These are phyloP conservation scores for Thermomucor indicae-seudaticae DNA, from an alignment of 371 early-diverging fungal species.

Conservation along the genomic window DNA sequence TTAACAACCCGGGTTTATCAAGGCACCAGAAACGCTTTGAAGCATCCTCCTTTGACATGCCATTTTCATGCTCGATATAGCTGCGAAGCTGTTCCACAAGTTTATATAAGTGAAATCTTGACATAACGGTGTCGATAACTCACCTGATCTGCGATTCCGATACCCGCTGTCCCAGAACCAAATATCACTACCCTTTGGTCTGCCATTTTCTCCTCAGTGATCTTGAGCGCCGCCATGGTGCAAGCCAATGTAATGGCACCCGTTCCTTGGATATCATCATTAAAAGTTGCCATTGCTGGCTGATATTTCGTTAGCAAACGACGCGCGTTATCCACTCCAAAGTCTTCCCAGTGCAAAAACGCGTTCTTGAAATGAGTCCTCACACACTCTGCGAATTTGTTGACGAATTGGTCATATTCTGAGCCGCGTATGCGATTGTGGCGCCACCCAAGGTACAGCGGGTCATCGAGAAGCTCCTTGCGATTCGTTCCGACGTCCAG, in stretches of 20 bases:
- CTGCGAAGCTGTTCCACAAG: neutral
- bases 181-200: slow-evolving; percentile 19
- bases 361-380: slow-evolving; percentile 4
- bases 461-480: slow-evolving; percentile 18
- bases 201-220: slow-evolving; percentile 8
- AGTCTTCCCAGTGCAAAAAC: slow-evolving; percentile 35
- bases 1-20: slow-evolving; percentile 22
- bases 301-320: slow-evolving; percentile 15
- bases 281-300: slow-evolving; percentile 18
- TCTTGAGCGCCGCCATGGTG: slow-evolving; percentile 16
- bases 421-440: slow-evolving; percentile 16
- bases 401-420: slow-evolving; percentile 28
- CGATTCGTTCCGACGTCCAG: slow-evolving; percentile 38
- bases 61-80: slow-evolving; percentile 2
- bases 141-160: slow-evolving; percentile 23
- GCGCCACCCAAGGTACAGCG: slow-evolving; percentile 30
- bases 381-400: slow-evolving; percentile 19
- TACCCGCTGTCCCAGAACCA: slow-evolving; percentile 32
- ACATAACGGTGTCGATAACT: neutral
- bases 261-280: slow-evolving; percentile 33
- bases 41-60: slow-evolving; percentile 5
- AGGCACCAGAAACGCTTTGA: slow-evolving; percentile 16
- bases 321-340: slow-evolving; percentile 18
- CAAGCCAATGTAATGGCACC: slow-evolving; percentile 13
- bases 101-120: neutral